Percentiles rank a stretch among this genome's conserved stretches.
These are phyloP conservation scores for Mycena galericulata DNA, from an alignment of 768 basidiomycete species.

Conservation along the genomic window DNA sequence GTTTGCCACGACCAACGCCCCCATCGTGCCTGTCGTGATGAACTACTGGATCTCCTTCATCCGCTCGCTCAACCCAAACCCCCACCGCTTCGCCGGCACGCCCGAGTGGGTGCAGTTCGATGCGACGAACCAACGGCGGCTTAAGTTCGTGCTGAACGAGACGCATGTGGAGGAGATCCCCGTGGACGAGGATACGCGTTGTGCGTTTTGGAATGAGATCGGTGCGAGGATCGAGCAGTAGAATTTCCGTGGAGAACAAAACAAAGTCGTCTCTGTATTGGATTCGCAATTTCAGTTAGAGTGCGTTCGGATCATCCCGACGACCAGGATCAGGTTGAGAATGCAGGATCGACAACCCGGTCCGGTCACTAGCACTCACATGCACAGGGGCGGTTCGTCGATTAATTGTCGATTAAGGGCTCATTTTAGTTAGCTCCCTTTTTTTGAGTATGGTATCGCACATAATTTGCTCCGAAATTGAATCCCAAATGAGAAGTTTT, in stretches of 20 bases:
- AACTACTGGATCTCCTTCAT: constrained; percentile 27
- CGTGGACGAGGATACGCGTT: constrained; percentile 18
- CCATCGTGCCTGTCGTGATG: constrained; percentile 24
- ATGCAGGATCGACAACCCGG: no score
- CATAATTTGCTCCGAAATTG: no score
- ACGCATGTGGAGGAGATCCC: constrained; percentile 24
- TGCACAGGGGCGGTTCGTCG: no score
- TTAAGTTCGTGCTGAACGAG: constrained; percentile 25
- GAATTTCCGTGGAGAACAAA: constrained; percentile 6
- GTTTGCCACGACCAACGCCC: constrained; percentile 26
- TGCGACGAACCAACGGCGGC: constrained; percentile 8
- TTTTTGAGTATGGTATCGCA: no score
- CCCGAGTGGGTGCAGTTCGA: constrained; percentile 23
- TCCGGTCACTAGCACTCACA: no score
- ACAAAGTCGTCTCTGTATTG: no score
- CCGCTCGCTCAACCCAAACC: constrained; percentile 19
- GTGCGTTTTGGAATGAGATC: constrained; percentile 27
- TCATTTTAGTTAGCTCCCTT: no score
- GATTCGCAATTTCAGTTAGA: no score
- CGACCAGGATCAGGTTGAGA: no score
- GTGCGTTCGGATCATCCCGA: no score
- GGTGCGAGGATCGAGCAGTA: constrained; percentile 27
- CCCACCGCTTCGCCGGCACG: constrained; percentile 20
- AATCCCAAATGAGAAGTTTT: no score
- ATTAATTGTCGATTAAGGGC: no score